Evolutionary conservation across 805 yeast species (phyloP).

Genomic region (Candida manassasensis): DNA sequence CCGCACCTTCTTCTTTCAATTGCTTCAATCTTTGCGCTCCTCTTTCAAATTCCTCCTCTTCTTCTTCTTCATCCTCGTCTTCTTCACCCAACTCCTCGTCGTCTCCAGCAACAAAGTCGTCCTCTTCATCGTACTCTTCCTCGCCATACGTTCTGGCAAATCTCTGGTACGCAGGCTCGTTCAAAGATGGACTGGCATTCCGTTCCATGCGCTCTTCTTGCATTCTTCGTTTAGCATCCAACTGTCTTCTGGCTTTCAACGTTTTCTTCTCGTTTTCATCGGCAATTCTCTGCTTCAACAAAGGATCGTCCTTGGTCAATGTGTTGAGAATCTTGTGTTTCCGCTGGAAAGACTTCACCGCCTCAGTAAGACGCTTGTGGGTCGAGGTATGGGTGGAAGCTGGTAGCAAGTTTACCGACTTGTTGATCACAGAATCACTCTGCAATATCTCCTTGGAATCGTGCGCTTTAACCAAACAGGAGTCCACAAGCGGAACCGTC

Average conservation of each 20-base stretch:
- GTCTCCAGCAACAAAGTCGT: slow-evolving; percentile 31
- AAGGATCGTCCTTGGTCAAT: slow-evolving; percentile 62
- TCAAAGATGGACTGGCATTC: slow-evolving; percentile 28
- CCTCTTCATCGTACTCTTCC: slow-evolving; percentile 29
- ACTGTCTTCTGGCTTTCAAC: slow-evolving; percentile 60
- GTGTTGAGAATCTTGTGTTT: slow-evolving; percentile 48
- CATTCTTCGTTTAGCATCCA: slow-evolving; percentile 53
- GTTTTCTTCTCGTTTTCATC: slow-evolving; percentile 59
- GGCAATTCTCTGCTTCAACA: slow-evolving; percentile 57
- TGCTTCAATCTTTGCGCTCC: slow-evolving; percentile 57
- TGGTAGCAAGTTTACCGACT: slow-evolving; percentile 74
- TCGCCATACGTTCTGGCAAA: slow-evolving; percentile 33
- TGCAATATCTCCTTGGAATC: slow-evolving; percentile 68
- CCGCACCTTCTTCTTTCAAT: slow-evolving; percentile 53
- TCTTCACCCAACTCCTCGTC: slow-evolving; percentile 30
- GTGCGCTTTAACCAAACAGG: slow-evolving; percentile 66
- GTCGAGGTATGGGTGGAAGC: slow-evolving; percentile 84
- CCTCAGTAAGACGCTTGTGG: slow-evolving; percentile 73
- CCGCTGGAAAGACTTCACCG: slow-evolving; percentile 49
- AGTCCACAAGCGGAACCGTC: slow-evolving; percentile 60
- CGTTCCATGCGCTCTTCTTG: slow-evolving; percentile 59
- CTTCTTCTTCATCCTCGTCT: slow-evolving; percentile 41
- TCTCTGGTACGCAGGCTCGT: slow-evolving; percentile 36
- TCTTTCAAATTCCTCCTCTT: slow-evolving; percentile 43
- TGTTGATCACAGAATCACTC: slow-evolving; percentile 59